Evolutionary conservation across 208 protist genomes (phyloP), one percentile per base, ranked within the genome.

Genomic region (Leishmania tropica): DNA sequence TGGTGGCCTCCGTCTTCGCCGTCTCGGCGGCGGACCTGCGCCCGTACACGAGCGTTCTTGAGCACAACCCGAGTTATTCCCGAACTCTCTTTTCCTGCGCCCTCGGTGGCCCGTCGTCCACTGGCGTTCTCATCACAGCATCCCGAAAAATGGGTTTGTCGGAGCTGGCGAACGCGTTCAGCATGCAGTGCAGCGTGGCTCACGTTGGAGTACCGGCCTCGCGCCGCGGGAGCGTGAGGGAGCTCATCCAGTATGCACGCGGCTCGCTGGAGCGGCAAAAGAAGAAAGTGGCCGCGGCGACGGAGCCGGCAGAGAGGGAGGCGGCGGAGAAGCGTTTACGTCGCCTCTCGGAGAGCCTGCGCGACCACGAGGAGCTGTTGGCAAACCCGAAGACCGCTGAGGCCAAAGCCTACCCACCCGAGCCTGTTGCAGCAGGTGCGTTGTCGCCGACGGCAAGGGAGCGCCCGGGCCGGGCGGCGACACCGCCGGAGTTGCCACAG

Each of bases 201-300:
- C 79, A 83, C 71, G 85, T 85, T 35, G 84, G 85, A 71, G 84
- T 85, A 56, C 78, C 80, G 7, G 80, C 80, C 56, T 54, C 83
- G 37, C 89, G 83, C 65, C 78, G 74, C 75, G 91, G 91, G 45
- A 95, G 89, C 81, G 91, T 95, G 56, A 89, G 85, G 76, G 76
- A 90, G 65, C 93, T 92, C 75, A 79, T 93, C 48, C 56, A 79
- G 65, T 86, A 85, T 67, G 78, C 80, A 42, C 80, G 78, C 21
- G 68, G 64, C 47, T 84, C 79, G 40, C 71, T 87, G 53, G 75
- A 84, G 54, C 76, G 70, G 37, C 80, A 88, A 64, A 73, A 84
- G 64, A 81, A 85, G 79, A 80, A 76, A 65, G 10, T 84, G 21
- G 73, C 85, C 51, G 85, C 87, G 31, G 45, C 65, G n/a, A 70